Conservation (phyloP, 768 basidiomycete genomes). For the Cystobasidium ongulense region DNA sequence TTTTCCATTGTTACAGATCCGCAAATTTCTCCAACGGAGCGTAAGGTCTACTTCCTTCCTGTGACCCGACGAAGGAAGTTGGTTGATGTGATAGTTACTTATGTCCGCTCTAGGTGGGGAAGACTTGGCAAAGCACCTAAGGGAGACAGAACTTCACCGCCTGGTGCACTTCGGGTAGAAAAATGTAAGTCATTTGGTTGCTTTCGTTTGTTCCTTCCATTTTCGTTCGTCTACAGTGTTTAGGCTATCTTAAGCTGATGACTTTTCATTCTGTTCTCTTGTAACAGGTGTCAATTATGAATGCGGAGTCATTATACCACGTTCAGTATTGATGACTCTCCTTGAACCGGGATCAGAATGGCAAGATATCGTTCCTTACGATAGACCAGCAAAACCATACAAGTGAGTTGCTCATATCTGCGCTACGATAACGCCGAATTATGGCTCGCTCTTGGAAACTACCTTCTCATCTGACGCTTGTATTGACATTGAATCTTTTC, state of each 20-base stretch:
- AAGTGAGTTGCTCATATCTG: no score
- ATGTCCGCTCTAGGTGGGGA: constrained; percentile 1
- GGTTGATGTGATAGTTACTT: background rate
- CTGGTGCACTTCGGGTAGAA: background rate
- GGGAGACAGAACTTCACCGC: background rate
- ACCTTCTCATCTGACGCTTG: no score
- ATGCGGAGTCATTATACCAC: constrained; percentile 32
- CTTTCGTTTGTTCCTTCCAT: no score
- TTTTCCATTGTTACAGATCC: constrained; percentile 28
- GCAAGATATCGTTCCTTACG: constrained; percentile 34
- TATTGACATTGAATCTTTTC: no score
- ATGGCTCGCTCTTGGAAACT: no score
- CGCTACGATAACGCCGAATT: no score
- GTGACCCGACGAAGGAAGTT: background rate
- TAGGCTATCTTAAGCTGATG: no score
- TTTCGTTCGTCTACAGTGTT: no score
- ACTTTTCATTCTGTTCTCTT: no score
- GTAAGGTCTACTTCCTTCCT: background rate
- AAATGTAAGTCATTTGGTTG: constrained; percentile 8
- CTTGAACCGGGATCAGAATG: constrained; percentile 31
- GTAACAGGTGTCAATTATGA: constrained; percentile 32
- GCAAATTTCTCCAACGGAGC: constrained; percentile 31
- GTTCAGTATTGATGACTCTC: constrained; percentile 3
- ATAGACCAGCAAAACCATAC: constrained; percentile 27
- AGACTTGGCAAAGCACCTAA: background rate